A percentile compares a stretch with the other conserved stretches of the same genome.
Evolutionary conservation across 352 stramenopile species (phyloP).

Genomic region (Pythium graminicola): DNA sequence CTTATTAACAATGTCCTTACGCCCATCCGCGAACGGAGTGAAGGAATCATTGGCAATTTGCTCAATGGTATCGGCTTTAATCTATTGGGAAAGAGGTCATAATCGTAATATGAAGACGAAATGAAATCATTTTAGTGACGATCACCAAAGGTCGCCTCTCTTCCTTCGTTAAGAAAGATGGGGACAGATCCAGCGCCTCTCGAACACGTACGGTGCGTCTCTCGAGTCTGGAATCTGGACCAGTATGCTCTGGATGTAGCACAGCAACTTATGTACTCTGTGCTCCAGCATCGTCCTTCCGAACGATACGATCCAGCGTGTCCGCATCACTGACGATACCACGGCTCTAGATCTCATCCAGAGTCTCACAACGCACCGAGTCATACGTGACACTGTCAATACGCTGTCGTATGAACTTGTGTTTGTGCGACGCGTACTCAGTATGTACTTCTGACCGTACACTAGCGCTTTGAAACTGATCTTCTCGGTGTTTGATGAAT

Average conservation of each 20-base stretch:
- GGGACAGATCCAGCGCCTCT: neutral
- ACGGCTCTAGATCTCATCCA: neutral
- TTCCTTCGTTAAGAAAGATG: neutral
- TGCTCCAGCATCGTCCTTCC: constrained; percentile 14
- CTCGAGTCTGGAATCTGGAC: neutral
- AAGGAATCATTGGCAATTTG: neutral
- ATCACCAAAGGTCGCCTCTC: constrained; percentile 6
- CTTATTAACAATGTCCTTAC: neutral
- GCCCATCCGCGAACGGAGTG: neutral
- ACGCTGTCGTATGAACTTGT: neutral
- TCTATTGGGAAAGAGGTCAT: neutral
- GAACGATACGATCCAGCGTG: constrained; percentile 12
- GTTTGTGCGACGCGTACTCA: neutral
- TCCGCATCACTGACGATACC: neutral
- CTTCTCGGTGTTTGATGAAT: neutral
- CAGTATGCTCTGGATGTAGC: neutral
- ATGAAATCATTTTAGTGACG: neutral
- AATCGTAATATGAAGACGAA: neutral
- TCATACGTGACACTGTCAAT: neutral
- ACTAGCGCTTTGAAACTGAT: neutral
- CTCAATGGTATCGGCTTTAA: neutral
- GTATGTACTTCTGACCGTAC: constrained; percentile 1
- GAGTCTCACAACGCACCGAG: neutral
- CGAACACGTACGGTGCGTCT: constrained; percentile 3
- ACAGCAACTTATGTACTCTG: neutral